Conservation (phyloP, 768 basidiomycete genomes). For the Naganishia onofrii region DNA sequence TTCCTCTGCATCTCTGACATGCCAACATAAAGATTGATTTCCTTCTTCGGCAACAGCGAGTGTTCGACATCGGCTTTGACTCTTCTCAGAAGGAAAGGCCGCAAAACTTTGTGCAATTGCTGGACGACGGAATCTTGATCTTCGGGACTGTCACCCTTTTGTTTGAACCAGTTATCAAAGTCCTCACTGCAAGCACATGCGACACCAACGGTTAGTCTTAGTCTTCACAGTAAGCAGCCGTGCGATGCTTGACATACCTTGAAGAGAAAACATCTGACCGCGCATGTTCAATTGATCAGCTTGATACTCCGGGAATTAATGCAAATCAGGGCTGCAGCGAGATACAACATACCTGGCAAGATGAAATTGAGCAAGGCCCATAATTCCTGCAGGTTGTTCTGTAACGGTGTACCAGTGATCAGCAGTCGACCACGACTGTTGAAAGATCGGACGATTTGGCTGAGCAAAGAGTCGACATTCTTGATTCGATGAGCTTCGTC, state of each 20-base stretch:
- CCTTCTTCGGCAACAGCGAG: slow-evolving; percentile 91
- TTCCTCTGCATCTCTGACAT: slow-evolving; percentile 96
- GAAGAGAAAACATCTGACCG: slow-evolving; percentile 39
- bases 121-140: slow-evolving; percentile 87
- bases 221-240: neutral
- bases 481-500: slow-evolving; percentile 99
- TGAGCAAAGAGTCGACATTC: slow-evolving; percentile 92
- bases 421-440: slow-evolving; percentile 81
- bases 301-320: no score
- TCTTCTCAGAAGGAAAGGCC: slow-evolving; percentile 87
- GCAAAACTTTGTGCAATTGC: slow-evolving; percentile 91
- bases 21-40: slow-evolving; percentile 97
- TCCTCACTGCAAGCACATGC: slow-evolving; percentile 59
- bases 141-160: slow-evolving; percentile 62
- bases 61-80: slow-evolving; percentile 98
- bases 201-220: neutral
- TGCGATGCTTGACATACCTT: slow-evolving; percentile 25
- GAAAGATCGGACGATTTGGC: slow-evolving; percentile 89
- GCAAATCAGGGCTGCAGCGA: neutral
- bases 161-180: slow-evolving; percentile 88
- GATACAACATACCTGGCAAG: slow-evolving; percentile 78
- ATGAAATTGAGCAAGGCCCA: slow-evolving; percentile 96
- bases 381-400: slow-evolving; percentile 94
- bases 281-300: neutral
- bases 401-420: slow-evolving; percentile 94